Conservation (phyloP, 495 filamentous ascomycete genomes). For the Stereocaulon alpinum region DNA sequence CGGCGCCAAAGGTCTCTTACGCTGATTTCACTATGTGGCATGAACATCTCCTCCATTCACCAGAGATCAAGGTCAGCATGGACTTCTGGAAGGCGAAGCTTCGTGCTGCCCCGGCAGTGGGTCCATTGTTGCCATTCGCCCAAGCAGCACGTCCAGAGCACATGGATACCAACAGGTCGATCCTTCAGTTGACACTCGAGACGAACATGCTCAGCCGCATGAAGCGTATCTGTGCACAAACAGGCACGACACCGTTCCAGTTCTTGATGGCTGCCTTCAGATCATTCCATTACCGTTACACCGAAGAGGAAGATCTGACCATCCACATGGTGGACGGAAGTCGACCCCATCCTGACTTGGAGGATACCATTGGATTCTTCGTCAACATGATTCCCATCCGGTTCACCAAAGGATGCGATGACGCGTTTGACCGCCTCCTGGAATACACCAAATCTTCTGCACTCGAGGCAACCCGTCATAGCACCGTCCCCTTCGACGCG, state of each 20-base stretch:
- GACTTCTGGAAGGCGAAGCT: conserved; percentile 24
- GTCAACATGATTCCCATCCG: conserved; percentile 37
- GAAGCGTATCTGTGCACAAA: conserved; percentile 22
- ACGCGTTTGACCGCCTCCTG: conserved; percentile 29
- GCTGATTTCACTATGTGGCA: conserved; percentile 27
- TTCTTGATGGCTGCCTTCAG: conserved; percentile 30
- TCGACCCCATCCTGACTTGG: conserved; percentile 22
- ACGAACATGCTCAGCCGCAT: conserved; percentile 16
- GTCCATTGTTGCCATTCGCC: conserved; percentile 17
- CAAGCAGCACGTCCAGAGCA: conserved; percentile 10
- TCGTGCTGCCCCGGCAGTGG: conserved; percentile 13
- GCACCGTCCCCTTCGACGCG: conserved; percentile 22
- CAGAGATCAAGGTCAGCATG: conserved; percentile 14
- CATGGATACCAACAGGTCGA: conserved; percentile 8
- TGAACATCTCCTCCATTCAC: conserved; percentile 14
- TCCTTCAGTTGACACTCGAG: conserved; percentile 12
- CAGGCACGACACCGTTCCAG: conserved; percentile 30
- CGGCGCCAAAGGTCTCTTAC: conserved; percentile 20
- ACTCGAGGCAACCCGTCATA: conserved; percentile 21
- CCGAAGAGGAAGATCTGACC: conserved; percentile 21
- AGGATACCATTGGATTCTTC: conserved; percentile 31
- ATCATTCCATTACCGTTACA: conserved; percentile 26
- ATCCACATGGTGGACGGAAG: conserved; percentile 35
- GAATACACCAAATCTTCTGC: conserved; percentile 14
- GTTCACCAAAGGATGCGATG: conserved; percentile 23